Percentiles rank a stretch among this genome's conserved stretches.
Evolutionary conservation across 2,329 filamentous ascomycete genomes (phyloP).

Genomic region (Blastomyces gilchristii): DNA sequence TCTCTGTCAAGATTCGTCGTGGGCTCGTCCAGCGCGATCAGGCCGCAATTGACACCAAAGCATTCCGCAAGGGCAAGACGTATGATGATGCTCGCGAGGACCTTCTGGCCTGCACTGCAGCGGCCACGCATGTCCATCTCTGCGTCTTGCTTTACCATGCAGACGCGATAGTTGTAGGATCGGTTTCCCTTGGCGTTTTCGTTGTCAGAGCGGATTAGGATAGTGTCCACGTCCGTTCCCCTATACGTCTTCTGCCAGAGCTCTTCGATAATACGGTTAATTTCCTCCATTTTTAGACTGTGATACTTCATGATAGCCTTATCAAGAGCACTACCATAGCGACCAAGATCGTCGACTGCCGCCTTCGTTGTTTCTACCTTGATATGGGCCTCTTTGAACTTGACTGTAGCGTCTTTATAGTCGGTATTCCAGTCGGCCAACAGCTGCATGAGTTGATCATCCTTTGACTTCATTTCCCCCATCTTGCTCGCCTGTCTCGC

Average conservation of each 20-base stretch:
- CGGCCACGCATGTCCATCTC: slow-evolving; percentile 99
- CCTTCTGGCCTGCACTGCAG: slow-evolving; percentile 93
- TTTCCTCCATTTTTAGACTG: slow-evolving; percentile 93
- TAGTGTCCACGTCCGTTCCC: slow-evolving; percentile 93
- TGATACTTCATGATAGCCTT: slow-evolving; percentile 98
- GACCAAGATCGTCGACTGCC: slow-evolving; percentile 77
- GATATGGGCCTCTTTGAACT: slow-evolving; percentile 81
- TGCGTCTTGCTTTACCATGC: slow-evolving; percentile 93
- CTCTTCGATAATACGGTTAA: slow-evolving; percentile 88
- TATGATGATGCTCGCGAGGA: slow-evolving; percentile 94
- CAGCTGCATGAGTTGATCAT: slow-evolving; percentile 65
- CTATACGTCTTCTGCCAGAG: slow-evolving; percentile 97
- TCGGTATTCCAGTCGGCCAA: slow-evolving; percentile 72
- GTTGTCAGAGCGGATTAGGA: slow-evolving; percentile 85
- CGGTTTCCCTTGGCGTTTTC: slow-evolving; percentile 65
- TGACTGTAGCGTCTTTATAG: slow-evolving; percentile 68
- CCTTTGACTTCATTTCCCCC: slow-evolving; percentile 73
- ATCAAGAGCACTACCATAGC: slow-evolving; percentile 75
- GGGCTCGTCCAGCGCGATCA: slow-evolving; percentile 94
- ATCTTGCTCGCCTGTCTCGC: slow-evolving; percentile 65
- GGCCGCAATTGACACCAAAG: slow-evolving; percentile 88
- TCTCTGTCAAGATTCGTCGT: slow-evolving; percentile 93
- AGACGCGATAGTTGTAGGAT: slow-evolving; percentile 92
- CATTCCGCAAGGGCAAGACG: slow-evolving; percentile 91
- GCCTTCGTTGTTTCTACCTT: slow-evolving; percentile 85